Percentiles rank a stretch among this genome's conserved stretches.
These are phyloP conservation scores for Pueraria montana DNA, from an alignment of 306 rosid genomes.

Conservation along the genomic window DNA sequence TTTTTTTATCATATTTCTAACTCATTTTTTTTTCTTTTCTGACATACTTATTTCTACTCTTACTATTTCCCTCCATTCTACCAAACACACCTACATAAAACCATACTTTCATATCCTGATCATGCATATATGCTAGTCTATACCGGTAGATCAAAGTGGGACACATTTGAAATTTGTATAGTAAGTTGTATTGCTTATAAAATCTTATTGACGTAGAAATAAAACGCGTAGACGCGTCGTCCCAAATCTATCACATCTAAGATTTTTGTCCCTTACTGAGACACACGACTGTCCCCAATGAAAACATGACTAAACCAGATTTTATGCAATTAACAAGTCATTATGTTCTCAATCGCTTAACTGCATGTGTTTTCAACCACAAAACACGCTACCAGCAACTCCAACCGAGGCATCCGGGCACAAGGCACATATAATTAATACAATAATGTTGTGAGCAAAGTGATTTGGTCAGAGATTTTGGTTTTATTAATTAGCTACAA, in stretches of 20 bases:
- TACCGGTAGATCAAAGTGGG: conserved; percentile 22
- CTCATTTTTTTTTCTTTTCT: too few relatives aligned
- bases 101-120: background rate
- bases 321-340: conserved; percentile 35
- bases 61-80: too few relatives aligned
- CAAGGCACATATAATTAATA: conserved; percentile 42
- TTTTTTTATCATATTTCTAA: too few relatives aligned
- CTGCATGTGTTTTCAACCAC: conserved; percentile 69
- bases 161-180: background rate
- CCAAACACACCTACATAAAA: too few relatives aligned
- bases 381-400: conserved; percentile 60
- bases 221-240: conserved; percentile 28
- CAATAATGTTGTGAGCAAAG: conserved; percentile 29
- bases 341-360: background rate
- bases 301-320: conserved; percentile 24
- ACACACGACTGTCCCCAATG: background rate
- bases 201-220: background rate
- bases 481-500: conserved; percentile 35
- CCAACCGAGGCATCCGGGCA: conserved; percentile 55
- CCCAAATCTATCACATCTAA: conserved; percentile 38
- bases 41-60: too few relatives aligned
- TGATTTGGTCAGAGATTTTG: conserved; percentile 46
- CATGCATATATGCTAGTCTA: background rate
- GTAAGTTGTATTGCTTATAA: background rate
- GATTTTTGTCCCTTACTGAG: conserved; percentile 40